Evolutionary conservation across 768 basidiomycete genomes (phyloP), one percentile per base, ranked within the genome.

Genomic region (Coprinopsis cinerea): DNA sequence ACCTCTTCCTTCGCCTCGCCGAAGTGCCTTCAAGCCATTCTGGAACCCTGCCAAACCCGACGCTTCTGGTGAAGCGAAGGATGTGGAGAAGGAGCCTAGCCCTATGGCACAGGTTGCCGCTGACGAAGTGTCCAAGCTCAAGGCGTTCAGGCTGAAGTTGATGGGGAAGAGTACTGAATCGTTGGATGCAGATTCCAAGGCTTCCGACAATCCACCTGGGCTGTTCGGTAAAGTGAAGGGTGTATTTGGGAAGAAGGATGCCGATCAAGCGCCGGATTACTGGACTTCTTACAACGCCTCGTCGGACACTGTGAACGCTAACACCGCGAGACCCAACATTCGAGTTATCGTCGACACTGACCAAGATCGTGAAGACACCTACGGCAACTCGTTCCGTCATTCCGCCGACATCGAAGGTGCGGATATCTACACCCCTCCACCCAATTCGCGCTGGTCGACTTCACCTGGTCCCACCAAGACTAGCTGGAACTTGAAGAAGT

Each of bases 1-100:
- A 24, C 81, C 78, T 5, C 64, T 78, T 53, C 74, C 76, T 18
- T 68, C 67, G 30, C 64, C 72, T n/a, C 64, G 59, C 41, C 65
- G 64, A 3, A 57, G 63, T 34, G 52, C 62, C 7, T 60, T 67
- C 47, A 67, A 66, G 50, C 66, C 69, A 3, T 71, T 74, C 54
- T 65, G 67, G 55, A n/a, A n/a, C n/a, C n/a, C n/a, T n/a, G n/a
- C n/a, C n/a, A n/a, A n/a, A n/a, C n/a, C n/a, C n/a, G n/a, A n/a
- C n/a, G n/a, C n/a, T n/a, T n/a, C n/a, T n/a, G n/a, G n/a, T n/a
- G n/a, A n/a, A n/a, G n/a, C n/a, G n/a, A n/a, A n/a, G n/a, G n/a
- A n/a, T n/a, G n/a, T n/a, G n/a, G n/a, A n/a, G n/a, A n/a, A n/a
- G n/a, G n/a, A n/a, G n/a, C n/a, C n/a, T n/a, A n/a, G n/a, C n/a